Percentiles rank a stretch among this genome's conserved stretches.
Evolutionary conservation across 83 land plant genomes (phyloP).

Genomic region (Picea engelmannii): DNA sequence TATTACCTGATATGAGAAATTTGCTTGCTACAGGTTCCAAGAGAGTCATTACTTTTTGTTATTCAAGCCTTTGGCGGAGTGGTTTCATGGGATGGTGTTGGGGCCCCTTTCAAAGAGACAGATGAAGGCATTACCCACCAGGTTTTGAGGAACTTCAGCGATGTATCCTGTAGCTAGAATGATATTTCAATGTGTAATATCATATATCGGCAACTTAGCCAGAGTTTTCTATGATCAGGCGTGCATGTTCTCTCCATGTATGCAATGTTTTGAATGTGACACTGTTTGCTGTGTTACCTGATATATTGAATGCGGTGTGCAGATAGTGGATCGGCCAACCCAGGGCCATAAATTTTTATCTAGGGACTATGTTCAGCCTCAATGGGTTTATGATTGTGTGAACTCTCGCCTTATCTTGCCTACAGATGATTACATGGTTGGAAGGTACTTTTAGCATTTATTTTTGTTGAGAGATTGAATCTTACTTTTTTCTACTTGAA

Average conservation of each 20-base stretch:
- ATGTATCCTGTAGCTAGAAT: neutral
- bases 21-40: conserved; percentile 69
- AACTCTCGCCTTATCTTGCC: conserved; percentile 80
- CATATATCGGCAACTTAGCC: neutral
- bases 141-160: conserved; percentile 30
- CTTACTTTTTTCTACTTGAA: neutral
- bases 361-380: conserved; percentile 96
- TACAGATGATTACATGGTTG: conserved; percentile 70
- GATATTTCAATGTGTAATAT: neutral
- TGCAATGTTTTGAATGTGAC: neutral
- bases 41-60: conserved; percentile 89
- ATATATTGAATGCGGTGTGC: conserved; percentile 25
- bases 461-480: no score
- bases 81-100: conserved; percentile 96
- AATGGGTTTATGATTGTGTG: conserved; percentile 94
- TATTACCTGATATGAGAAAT: conserved; percentile 1
- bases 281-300: conserved; percentile 7
- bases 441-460: conserved; percentile 56
- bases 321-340: conserved; percentile 94
- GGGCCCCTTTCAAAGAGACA: conserved; percentile 76
- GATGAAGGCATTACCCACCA: conserved; percentile 92
- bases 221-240: neutral
- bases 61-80: conserved; percentile 91
- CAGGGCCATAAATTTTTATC: conserved; percentile 78
- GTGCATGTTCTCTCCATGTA: neutral